These are phyloP conservation scores for Tylopilus sp. DNA, from an alignment of 1,284 basidiomycete genomes.

Conservation along the genomic window DNA sequence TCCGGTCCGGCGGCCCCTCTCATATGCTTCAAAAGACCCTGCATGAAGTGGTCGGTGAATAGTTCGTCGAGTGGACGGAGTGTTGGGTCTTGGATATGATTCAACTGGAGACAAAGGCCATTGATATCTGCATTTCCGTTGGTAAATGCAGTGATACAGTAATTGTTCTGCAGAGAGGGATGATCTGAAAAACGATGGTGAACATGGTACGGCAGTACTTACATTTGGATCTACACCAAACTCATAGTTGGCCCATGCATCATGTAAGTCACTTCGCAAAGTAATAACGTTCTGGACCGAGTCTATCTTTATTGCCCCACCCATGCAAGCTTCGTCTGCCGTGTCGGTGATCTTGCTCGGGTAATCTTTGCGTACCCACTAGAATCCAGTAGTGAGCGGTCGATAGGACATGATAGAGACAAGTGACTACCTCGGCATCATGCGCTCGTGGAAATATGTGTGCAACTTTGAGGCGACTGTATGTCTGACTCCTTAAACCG, in stretches of 20 bases:
- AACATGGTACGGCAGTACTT: no score
- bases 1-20: neutral
- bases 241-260: constrained; percentile 1
- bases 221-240: neutral
- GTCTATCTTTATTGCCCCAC: neutral
- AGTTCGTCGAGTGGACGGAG: neutral
- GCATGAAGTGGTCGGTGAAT: constrained; percentile 1
- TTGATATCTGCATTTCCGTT: neutral
- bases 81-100: neutral
- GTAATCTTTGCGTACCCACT: constrained; percentile 1
- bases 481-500: neutral
- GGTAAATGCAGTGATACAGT: constrained; percentile 1
- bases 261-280: neutral
- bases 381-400: neutral
- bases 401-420: neutral
- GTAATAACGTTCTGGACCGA: constrained; percentile 2
- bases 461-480: neutral
- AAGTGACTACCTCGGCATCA: neutral
- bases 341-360: neutral
- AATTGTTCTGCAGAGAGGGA: neutral
- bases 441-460: constrained; percentile 4
- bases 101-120: neutral
- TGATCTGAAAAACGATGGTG: no score
- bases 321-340: neutral
- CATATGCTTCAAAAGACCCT: neutral